Evolutionary conservation across 2,329 filamentous ascomycete genomes (phyloP), one percentile per base, ranked within the genome.

Genomic region (Monilinia laxa): DNA sequence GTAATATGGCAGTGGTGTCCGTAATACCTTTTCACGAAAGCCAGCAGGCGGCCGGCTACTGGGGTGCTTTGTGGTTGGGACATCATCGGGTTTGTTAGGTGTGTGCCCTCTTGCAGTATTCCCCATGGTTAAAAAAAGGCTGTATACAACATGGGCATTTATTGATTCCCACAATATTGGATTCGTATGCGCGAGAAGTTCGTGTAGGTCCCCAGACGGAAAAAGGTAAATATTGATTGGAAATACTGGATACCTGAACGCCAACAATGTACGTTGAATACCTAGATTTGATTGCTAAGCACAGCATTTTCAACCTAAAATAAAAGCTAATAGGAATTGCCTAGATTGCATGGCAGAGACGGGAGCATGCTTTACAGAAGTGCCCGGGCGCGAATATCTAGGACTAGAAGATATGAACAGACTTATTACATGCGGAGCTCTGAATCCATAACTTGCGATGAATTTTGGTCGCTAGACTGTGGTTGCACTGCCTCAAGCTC

Each of bases 21-120:
- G 74, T 31, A 84, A 79, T 7, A 81, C 70, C 57, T 80, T 79
- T 70, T 85, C 83, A 47, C 82, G 79, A n/a, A 82, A 69, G 28
- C 80, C 79, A 47, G 76, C 75, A 0, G 82, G 80, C 12, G 81
- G 80, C 53, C 83, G 78, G 18, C 78, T 76, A 67, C 83, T 81
- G 28, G 82, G 82, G 4, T 72, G 68, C 51, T 73, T 71, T 49
- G 16, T 16, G 31, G 16, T 25, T 20, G 42, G 53, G 28, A 58
- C 42, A 58, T 64, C 14, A 25, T 57, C 42, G 5, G 54, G 42
- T 49, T 64, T 64, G 28, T 49, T 3, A 20, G 42, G 10, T 14
- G 40, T 20, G 28, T 35, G 14, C 7, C 54, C 40, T 40, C 28
- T 25, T 51, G 28, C n/a, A n/a, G 52, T 38, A 16, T 58, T 28